Evolutionary conservation across 495 filamentous ascomycete genomes (phyloP).

Genomic region (Aspergillus diversus): DNA sequence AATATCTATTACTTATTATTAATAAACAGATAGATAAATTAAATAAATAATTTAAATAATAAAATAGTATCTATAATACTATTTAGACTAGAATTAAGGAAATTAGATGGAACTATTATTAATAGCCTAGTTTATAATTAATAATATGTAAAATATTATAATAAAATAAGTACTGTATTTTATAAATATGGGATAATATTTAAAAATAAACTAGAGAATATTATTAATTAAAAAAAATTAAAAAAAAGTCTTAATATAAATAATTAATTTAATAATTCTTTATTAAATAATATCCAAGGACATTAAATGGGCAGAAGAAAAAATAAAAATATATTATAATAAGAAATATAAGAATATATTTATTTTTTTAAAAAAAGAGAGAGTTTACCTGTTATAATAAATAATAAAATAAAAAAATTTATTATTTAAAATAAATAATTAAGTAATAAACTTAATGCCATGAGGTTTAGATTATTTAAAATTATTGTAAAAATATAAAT

Average conservation of each 20-base stretch:
- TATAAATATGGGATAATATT: slow-evolving; percentile 5
- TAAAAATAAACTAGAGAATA: slow-evolving; percentile 1
- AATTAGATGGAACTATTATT: slow-evolving; percentile 4
- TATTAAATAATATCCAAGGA: too few species aligned
- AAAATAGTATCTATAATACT: slow-evolving; percentile 7
- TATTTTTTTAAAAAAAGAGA: background rate
- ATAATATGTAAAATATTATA: slow-evolving; percentile 5
- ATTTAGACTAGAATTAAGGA: background rate
- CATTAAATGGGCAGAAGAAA: too few species aligned
- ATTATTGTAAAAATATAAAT: too few species aligned
- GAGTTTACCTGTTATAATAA: too few species aligned
- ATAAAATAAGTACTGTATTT: background rate
- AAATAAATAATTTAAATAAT: slow-evolving; percentile 6
- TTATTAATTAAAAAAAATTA: background rate
- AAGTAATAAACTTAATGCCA: background rate
- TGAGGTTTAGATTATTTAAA: too few species aligned
- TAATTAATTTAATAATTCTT: too few species aligned
- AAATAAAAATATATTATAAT: background rate
- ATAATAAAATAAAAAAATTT: too few species aligned
- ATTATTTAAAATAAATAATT: too few species aligned
- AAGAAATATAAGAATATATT: background rate
- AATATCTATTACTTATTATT: too few species aligned
- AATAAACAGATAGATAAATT: background rate
- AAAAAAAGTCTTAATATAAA: too few species aligned
- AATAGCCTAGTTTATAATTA: slow-evolving; percentile 11